Conservation (phyloP, 345 rosid species). For the Tarenaya hassleriana region DNA sequence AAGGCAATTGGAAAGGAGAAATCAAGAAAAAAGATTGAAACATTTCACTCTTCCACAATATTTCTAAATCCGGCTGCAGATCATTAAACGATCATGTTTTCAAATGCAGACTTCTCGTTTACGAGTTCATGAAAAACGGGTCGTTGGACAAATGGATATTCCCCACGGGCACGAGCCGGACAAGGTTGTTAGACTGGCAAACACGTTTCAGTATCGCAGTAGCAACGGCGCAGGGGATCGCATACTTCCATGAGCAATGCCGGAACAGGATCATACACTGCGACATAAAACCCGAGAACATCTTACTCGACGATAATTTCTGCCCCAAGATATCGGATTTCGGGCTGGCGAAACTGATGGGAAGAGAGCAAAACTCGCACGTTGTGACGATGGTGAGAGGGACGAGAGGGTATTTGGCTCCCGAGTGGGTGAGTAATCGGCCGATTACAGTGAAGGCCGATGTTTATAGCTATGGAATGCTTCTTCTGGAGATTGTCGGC, state of each 20-base stretch:
- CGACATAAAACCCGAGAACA: conserved; percentile 71
- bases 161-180: conserved; percentile 24
- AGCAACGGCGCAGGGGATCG: conserved; percentile 62
- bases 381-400: conserved; percentile 74
- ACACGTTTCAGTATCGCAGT: conserved; percentile 53
- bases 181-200: conserved; percentile 49
- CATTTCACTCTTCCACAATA: too few species aligned
- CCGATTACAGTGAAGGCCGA: conserved; percentile 77
- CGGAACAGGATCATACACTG: conserved; percentile 60
- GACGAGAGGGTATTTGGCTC: conserved; percentile 72
- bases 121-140: conserved; percentile 69
- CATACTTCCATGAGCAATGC: conserved; percentile 76
- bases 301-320: conserved; percentile 48
- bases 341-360: conserved; percentile 70
- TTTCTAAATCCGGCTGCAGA: too few species aligned
- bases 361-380: conserved; percentile 60
- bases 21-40: too few species aligned
- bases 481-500: conserved; percentile 66
- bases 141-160: conserved; percentile 77
- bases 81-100: not conserved
- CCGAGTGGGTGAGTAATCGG: conserved; percentile 70
- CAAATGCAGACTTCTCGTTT: conserved; percentile 58
- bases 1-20: too few species aligned
- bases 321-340: conserved; percentile 72
- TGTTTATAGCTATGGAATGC: conserved; percentile 81